Evolutionary conservation across 2,329 filamentous ascomycete species (phyloP).

Genomic region (Diaporthe destruens): DNA sequence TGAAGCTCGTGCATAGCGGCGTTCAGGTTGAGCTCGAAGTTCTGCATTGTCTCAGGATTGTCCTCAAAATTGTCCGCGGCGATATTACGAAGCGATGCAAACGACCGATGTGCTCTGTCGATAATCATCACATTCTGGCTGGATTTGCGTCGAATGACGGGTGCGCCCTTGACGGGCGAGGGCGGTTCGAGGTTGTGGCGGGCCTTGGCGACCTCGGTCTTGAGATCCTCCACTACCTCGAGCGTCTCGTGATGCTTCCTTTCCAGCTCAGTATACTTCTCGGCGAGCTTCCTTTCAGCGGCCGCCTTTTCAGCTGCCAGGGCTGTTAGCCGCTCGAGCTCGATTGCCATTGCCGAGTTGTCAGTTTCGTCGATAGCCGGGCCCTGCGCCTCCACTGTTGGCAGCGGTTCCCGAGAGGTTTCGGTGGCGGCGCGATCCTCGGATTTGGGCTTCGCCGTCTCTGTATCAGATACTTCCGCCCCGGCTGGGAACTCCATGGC

Average conservation of each 20-base stretch:
- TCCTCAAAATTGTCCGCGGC: conserved; percentile 87
- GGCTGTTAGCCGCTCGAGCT: conserved; percentile 78
- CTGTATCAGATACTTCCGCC: conserved; percentile 72
- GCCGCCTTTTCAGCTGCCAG: conserved; percentile 83
- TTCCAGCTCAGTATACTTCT: conserved; percentile 87
- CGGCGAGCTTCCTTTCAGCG: conserved; percentile 77
- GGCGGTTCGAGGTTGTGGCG: conserved; percentile 69
- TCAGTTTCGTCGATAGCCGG: conserved; percentile 55
- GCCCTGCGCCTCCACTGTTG: conserved; percentile 13
- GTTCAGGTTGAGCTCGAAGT: conserved; percentile 92
- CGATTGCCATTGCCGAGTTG: conserved; percentile 65
- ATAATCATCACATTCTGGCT: conserved; percentile 89
- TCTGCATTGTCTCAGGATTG: conserved; percentile 87
- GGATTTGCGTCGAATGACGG: conserved; percentile 92
- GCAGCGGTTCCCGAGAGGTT: conserved; percentile 15
- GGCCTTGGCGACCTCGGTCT: conserved; percentile 85
- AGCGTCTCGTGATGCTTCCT: conserved; percentile 84
- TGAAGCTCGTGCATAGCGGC: conserved; percentile 94
- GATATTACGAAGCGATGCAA: conserved; percentile 89
- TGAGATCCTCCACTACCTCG: conserved; percentile 90
- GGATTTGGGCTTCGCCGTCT: conserved; percentile 61
- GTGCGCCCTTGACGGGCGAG: conserved; percentile 71
- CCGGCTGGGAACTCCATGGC: conserved; percentile 81
- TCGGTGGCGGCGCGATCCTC: conserved; percentile 31
- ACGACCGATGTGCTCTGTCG: conserved; percentile 91